Percentiles rank a stretch among this genome's conserved stretches.
Conservation (phyloP, 179 eudicot genomes). For the Beta corolliflora region DNA sequence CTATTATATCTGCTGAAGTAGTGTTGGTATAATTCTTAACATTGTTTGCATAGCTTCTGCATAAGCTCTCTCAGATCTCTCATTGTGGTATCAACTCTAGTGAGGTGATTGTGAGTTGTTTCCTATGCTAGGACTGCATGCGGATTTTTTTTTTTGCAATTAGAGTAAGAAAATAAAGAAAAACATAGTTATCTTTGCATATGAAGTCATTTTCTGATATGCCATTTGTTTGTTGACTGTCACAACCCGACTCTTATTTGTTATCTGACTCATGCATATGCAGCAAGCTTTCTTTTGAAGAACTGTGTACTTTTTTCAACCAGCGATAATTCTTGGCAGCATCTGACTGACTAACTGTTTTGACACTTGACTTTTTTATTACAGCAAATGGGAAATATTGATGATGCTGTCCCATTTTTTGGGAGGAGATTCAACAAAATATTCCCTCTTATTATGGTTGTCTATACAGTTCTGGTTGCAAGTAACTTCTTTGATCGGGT, state of each 20-base stretch:
- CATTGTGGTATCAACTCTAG: neutral
- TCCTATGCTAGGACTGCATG: neutral
- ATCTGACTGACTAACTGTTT: neutral
- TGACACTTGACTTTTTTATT: conserved; percentile 14
- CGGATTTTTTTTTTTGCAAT: neutral
- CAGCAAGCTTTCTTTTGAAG: neutral
- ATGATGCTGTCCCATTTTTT: conserved; percentile 94
- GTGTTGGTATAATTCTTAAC: neutral
- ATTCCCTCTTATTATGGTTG: conserved; percentile 94
- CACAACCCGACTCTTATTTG: neutral
- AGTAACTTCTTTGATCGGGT: conserved; percentile 89
- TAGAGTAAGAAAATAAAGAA: neutral
- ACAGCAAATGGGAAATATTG: conserved; percentile 97
- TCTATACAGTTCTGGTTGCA: conserved; percentile 82
- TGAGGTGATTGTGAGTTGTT: no score
- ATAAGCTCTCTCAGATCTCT: neutral
- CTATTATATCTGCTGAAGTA: neutral
- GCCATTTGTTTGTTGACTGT: neutral
- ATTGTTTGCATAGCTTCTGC: neutral
- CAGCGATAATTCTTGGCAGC: neutral
- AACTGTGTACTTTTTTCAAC: neutral
- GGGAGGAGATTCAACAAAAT: conserved; percentile 87
- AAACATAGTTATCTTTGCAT: neutral
- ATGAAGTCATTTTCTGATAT: neutral
- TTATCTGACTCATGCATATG: neutral